phyloP scores from a whole-genome alignment of 75 land plant genomes.

The Pseudotsuga menziesii region DNA sequence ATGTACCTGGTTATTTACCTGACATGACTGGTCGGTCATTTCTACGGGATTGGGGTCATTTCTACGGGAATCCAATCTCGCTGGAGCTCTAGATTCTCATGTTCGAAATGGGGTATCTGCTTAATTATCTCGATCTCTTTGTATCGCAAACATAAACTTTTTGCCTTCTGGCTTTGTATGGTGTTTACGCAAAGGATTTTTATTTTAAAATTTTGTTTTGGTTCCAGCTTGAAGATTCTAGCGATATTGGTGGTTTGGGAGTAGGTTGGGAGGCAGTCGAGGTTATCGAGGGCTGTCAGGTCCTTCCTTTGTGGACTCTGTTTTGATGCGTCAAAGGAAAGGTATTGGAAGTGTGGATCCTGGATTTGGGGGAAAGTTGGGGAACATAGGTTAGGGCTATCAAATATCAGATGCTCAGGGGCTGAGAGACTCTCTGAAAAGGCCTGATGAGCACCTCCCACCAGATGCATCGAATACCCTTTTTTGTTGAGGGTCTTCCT shows the following conservation, averaged over 20 bases:
- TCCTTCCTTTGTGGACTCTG: background rate
- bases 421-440: constrained; percentile 5
- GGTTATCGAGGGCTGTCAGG: constrained; percentile 5
- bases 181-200: no score
- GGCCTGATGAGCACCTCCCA: constrained; percentile 55
- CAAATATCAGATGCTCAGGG: background rate
- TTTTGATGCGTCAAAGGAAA: background rate
- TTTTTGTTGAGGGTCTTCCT: constrained; percentile 88
- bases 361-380: background rate
- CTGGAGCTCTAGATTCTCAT: constrained; percentile 6
- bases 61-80: background rate
- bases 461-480: constrained; percentile 82
- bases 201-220: background rate
- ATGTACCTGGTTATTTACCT: constrained; percentile 5
- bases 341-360: background rate
- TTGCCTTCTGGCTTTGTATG: no score
- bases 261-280: background rate
- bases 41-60: no score
- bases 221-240: background rate
- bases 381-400: background rate
- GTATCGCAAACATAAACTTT: no score
- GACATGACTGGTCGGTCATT: constrained; percentile 5
- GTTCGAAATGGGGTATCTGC: background rate
- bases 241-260: background rate
- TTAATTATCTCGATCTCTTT: no score